Conservation (phyloP, 345 rosid species). For the Lepidium aucheri region DNA sequence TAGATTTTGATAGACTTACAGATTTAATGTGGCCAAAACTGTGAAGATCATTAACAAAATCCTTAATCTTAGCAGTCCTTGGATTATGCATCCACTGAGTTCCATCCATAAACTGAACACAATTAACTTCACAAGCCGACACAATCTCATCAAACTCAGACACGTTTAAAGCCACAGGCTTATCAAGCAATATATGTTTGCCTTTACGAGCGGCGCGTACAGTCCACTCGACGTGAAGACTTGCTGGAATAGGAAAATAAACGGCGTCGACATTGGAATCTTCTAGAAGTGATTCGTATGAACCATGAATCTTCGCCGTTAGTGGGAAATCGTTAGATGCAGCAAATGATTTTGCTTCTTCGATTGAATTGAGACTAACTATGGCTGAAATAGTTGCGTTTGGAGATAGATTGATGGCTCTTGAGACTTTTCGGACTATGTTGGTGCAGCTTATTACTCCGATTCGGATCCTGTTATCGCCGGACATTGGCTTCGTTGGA, state of each 20-base stretch:
- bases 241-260: conserved; percentile 65
- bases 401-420: conserved; percentile 58
- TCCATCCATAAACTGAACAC: conserved; percentile 82
- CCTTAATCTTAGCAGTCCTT: conserved; percentile 43
- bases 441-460: conserved; percentile 72
- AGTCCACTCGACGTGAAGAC: conserved; percentile 72
- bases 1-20: conserved; percentile 23
- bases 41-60: conserved; percentile 38
- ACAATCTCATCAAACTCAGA: conserved; percentile 52
- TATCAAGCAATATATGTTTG: conserved; percentile 75
- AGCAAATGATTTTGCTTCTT: conserved; percentile 53
- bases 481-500: conserved; percentile 3
- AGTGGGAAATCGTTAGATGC: conserved; percentile 52
- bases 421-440: conserved; percentile 59
- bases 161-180: conserved; percentile 57
- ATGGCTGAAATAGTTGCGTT: conserved; percentile 58
- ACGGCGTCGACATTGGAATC: conserved; percentile 72
- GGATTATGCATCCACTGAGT: conserved; percentile 89
- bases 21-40: conserved; percentile 51
- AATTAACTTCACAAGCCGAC: conserved; percentile 54
- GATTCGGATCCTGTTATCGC: conserved; percentile 30
- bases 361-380: conserved; percentile 42
- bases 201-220: conserved; percentile 50
- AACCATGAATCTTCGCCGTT: conserved; percentile 47
- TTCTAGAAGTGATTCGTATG: conserved; percentile 64